A percentile compares a stretch with the other conserved stretches of the same genome.
Evolutionary conservation across 179 eudicot species (phyloP).

Genomic region (Corrigiola litoralis): DNA sequence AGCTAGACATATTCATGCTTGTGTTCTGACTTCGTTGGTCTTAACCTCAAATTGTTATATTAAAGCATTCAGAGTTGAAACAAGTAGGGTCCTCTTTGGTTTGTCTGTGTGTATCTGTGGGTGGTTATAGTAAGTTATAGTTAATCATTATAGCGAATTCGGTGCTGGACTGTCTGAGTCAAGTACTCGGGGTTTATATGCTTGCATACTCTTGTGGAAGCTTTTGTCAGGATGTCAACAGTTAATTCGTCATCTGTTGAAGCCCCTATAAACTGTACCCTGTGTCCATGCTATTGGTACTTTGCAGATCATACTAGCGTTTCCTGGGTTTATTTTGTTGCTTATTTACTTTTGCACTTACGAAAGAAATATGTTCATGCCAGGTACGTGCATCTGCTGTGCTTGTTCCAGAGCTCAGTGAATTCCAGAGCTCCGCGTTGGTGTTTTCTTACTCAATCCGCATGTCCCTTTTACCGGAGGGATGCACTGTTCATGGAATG

Average conservation of each 20-base stretch:
- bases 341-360: not conserved
- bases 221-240: not conserved
- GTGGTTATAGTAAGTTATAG: too few species aligned
- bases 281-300: too few species aligned
- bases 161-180: too few species aligned
- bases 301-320: not conserved
- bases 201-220: not conserved
- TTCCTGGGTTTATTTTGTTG: not conserved
- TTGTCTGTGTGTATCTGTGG: too few species aligned
- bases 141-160: too few species aligned
- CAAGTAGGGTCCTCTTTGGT: too few species aligned
- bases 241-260: not conserved
- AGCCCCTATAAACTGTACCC: too few species aligned
- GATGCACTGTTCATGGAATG: conserved; percentile 61
- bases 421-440: conserved; percentile 26
- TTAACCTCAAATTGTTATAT: too few species aligned
- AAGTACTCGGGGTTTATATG: not conserved
- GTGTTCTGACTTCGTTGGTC: too few species aligned
- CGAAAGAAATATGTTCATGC: not conserved
- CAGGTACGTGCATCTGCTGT: conserved; percentile 95
- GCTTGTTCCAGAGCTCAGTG: conserved; percentile 67
- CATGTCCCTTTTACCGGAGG: conserved; percentile 76
- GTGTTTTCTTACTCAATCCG: conserved; percentile 80
- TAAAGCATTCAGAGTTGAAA: too few species aligned
- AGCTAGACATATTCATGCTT: too few species aligned